A percentile compares a stretch with the other conserved stretches of the same genome.
phyloP scores from a whole-genome alignment of 2,329 filamentous ascomycete species.

The Fusarium scirpi region DNA sequence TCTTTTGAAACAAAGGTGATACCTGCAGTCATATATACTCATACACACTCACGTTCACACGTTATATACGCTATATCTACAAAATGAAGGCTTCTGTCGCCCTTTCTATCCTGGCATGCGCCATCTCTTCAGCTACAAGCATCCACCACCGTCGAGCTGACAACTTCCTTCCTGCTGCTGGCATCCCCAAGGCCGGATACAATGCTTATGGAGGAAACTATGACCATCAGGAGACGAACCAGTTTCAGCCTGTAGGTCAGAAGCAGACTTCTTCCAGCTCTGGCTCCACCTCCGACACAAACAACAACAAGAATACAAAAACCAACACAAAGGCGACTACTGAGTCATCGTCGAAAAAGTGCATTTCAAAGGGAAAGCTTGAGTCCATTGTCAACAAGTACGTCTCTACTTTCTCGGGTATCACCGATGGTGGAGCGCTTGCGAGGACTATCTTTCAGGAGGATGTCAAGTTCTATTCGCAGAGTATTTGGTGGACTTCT shows the following conservation, averaged over 20 bases:
- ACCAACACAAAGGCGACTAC: slow-evolving; percentile 1
- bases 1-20: slow-evolving; percentile 13
- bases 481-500: slow-evolving; percentile 38
- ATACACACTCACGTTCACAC: neutral
- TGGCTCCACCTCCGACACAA: neutral
- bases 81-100: slow-evolving; percentile 30
- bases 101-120: slow-evolving; percentile 29
- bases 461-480: slow-evolving; percentile 35
- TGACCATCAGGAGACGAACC: slow-evolving; percentile 33
- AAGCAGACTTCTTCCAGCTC: slow-evolving; percentile 15
- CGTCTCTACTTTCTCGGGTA: slow-evolving; percentile 32
- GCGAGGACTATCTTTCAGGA: slow-evolving; percentile 27
- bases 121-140: slow-evolving; percentile 29
- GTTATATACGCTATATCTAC: neutral
- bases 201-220: slow-evolving; percentile 34
- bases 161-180: slow-evolving; percentile 8
- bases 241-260: slow-evolving; percentile 18
- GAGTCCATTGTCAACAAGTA: slow-evolving; percentile 38
- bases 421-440: slow-evolving; percentile 30
- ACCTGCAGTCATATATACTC: neutral
- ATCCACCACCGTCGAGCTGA: slow-evolving; percentile 20
- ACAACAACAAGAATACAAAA: neutral
- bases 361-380: slow-evolving; percentile 26
- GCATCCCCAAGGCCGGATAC: slow-evolving; percentile 29
- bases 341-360: neutral